Base-by-base conservation (phyloP, 352 stramenopile genomes). In the Pythium aristosporum region DNA sequence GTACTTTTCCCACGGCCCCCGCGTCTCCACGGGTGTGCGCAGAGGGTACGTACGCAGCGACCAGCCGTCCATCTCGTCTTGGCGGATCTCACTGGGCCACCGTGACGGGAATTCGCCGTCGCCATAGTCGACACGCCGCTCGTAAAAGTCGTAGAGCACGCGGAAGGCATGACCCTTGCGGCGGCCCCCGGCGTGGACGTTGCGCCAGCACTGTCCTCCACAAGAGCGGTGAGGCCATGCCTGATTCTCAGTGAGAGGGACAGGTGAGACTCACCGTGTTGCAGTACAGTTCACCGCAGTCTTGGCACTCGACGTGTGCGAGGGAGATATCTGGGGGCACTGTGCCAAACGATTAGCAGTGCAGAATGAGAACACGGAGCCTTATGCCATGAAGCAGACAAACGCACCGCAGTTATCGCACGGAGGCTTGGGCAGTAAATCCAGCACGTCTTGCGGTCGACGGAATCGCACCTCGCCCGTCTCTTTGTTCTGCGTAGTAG, bases 401-500 rank as follows among this genome's bases (percentile, higher is more conserved):
- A 18, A 59, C 61, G 34, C 62, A 92, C 83, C 75, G 69, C 94
- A 98, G 71, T 98, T 97, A 59, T 85, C 81, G 68, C 95, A 98
- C 5, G 78, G 37, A 21, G 91, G 95, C 36, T 83, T 85, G 0
- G 84, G 84, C 57, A 98, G 73, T 54, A 98, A 53, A 70, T 98
- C 91, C 47, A 98, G 79, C 13, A 98, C 66, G 54, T 97, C 87
- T 67, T 98, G 92, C 16, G 92, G 95, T 23, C 87, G 78, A 8
- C 94, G 84, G 67, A 94, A 95, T 15, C 89, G 77, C 21, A 97
- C 92, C 74, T 98, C 94, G 1, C 92, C 94, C 11, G 87, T 98
- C 52, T 94, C 82, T 77, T 92, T 91, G 71, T 98, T 97, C 85
- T 94, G 56, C 21, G 8, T 21, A 28, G 8, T 2, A 10, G 23